Conservation (phyloP, 371 early-diverging fungal genomes). For the Mucor lusitanicus region DNA sequence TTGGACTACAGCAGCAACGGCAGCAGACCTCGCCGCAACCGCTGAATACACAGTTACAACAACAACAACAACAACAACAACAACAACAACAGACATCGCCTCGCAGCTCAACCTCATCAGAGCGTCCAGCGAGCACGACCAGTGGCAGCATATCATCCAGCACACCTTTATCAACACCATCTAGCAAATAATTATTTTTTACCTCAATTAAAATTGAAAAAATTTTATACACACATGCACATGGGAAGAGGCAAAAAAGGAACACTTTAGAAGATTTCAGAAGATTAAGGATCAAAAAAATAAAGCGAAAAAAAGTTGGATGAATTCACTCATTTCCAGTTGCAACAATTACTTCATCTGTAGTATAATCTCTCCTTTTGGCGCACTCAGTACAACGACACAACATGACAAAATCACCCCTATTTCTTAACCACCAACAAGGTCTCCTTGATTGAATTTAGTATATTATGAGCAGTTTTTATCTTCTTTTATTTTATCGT, state of each 20-base stretch:
- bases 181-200: not conserved
- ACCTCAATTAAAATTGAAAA: not conserved
- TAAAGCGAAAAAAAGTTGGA: not conserved
- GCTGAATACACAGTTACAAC: not conserved
- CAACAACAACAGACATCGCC: not conserved
- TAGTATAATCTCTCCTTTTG: not conserved
- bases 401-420: not conserved
- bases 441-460: not conserved
- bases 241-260: not conserved
- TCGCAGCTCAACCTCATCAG: not conserved
- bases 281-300: not conserved
- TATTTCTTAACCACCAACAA: not conserved
- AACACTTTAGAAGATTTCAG: slow-evolving; percentile 11
- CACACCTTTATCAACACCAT: not conserved
- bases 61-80: not conserved
- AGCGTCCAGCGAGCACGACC: not conserved
- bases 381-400: not conserved
- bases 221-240: not conserved
- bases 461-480: not conserved
- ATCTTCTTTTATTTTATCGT: not conserved
- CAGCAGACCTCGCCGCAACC: not conserved
- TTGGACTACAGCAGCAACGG: not conserved
- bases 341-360: not conserved
- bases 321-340: not conserved
- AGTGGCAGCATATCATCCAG: not conserved